Conservation (phyloP, 352 stramenopile species). For the Pythium sp. region DNA sequence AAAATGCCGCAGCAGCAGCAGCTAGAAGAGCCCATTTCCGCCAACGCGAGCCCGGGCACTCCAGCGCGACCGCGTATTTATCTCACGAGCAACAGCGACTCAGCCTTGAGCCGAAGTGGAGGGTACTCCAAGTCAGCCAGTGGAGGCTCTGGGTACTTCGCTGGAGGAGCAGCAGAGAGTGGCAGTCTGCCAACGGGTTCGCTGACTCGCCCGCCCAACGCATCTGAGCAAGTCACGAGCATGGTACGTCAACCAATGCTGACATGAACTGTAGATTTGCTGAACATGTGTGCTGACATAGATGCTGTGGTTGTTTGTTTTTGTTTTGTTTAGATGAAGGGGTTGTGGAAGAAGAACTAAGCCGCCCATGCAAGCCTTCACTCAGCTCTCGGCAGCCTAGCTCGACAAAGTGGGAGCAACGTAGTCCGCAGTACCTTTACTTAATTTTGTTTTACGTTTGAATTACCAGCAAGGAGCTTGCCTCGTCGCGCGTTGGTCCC, state of each 20-base stretch:
- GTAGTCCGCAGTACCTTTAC: slow-evolving; percentile 12
- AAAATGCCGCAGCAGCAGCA: slow-evolving; percentile 16
- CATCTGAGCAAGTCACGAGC: slow-evolving; percentile 45
- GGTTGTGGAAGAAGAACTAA: slow-evolving; percentile 86
- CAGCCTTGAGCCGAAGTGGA: slow-evolving; percentile 14
- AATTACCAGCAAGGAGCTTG: slow-evolving; percentile 11
- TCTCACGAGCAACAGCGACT: slow-evolving; percentile 18
- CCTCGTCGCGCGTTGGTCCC: not conserved
- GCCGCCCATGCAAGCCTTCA: not conserved
- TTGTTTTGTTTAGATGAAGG: slow-evolving; percentile 52
- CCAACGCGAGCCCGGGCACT: not conserved
- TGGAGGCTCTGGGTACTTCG: slow-evolving; percentile 28
- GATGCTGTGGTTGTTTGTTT: not conserved
- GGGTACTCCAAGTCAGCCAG: slow-evolving; percentile 11
- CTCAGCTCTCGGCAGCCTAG: not conserved
- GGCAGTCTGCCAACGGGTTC: slow-evolving; percentile 29
- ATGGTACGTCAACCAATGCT: slow-evolving; percentile 30
- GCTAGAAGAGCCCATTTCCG: slow-evolving; percentile 1
- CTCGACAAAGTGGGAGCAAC: not conserved
- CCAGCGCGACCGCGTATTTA: slow-evolving; percentile 4
- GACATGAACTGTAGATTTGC: not conserved
- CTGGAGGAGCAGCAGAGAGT: slow-evolving; percentile 11
- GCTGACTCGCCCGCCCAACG: slow-evolving; percentile 29
- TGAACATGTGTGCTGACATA: not conserved
- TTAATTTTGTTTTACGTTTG: slow-evolving; percentile 31